Percentiles rank a stretch among this genome's conserved stretches.
Evolutionary conservation across 352 stramenopile species (phyloP).

Genomic region (Phytophthora colocasiae): DNA sequence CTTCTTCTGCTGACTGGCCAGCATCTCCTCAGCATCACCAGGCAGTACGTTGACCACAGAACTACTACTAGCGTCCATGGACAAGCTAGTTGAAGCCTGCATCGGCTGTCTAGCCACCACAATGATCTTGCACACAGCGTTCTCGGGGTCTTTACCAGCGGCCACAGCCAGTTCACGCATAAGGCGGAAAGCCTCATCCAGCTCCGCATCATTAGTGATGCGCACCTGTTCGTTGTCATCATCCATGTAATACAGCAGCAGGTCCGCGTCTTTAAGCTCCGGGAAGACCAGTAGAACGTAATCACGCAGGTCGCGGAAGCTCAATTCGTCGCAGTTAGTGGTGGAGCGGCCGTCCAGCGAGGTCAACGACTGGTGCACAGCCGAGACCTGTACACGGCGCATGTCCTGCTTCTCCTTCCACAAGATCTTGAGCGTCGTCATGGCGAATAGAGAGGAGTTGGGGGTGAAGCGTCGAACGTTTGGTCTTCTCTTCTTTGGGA

Average conservation of each 20-base stretch:
- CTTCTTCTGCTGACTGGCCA: constrained; percentile 66
- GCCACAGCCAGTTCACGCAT: constrained; percentile 72
- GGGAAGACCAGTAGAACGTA: constrained; percentile 80
- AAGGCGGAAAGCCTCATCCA: constrained; percentile 78
- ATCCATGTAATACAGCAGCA: constrained; percentile 86
- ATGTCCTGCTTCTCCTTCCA: constrained; percentile 87
- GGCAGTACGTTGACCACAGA: constrained; percentile 31
- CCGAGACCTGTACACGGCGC: constrained; percentile 79
- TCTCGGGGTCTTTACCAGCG: constrained; percentile 44
- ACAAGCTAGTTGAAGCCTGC: constrained; percentile 6
- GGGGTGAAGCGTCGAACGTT: constrained; percentile 5
- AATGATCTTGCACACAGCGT: constrained; percentile 77
- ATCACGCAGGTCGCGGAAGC: constrained; percentile 67
- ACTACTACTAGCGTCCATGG: constrained; percentile 38
- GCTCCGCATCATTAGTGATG: constrained; percentile 84
- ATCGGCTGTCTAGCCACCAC: constrained; percentile 46
- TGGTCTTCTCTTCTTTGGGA: constrained; percentile 4
- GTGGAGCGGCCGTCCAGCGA: constrained; percentile 52
- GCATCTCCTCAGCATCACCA: constrained; percentile 47
- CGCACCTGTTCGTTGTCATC: constrained; percentile 85
- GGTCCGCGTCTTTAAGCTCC: constrained; percentile 46
- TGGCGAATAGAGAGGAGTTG: constrained; percentile 42
- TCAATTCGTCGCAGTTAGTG: constrained; percentile 40
- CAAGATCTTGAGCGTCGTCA: constrained; percentile 89
- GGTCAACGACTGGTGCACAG: constrained; percentile 65